Percentiles rank a stretch among this genome's conserved stretches.
phyloP scores from a whole-genome alignment of 2,329 filamentous ascomycete genomes.

The Aspergillus aculeatus region DNA sequence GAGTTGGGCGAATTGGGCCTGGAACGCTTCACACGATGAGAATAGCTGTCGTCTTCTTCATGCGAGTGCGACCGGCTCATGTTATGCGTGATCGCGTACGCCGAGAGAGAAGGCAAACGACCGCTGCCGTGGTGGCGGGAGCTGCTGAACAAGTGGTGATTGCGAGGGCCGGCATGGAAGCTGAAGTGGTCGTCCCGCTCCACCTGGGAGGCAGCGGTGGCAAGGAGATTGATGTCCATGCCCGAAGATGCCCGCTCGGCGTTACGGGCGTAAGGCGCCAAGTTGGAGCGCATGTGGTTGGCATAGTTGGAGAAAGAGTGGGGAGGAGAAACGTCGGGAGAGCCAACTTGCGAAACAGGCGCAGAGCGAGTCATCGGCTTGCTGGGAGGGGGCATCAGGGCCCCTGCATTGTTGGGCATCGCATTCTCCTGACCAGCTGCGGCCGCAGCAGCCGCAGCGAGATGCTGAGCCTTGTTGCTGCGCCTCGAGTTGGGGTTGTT shows the following conservation, averaged over 20 bases:
- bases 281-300: constrained; percentile 56
- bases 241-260: constrained; percentile 50
- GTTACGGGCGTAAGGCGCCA: constrained; percentile 54
- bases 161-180: constrained; percentile 45
- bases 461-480: constrained; percentile 76
- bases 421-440: constrained; percentile 53
- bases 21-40: constrained; percentile 77
- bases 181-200: constrained; percentile 59
- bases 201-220: constrained; percentile 67
- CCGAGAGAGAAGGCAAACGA: constrained; percentile 72
- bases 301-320: constrained; percentile 72
- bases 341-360: constrained; percentile 78
- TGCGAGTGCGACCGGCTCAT: constrained; percentile 89
- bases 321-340: constrained; percentile 94
- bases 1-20: constrained; percentile 92
- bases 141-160: constrained; percentile 45
- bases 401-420: constrained; percentile 47
- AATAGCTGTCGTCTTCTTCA: constrained; percentile 72
- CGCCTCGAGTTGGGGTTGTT: constrained; percentile 96
- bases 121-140: constrained; percentile 49
- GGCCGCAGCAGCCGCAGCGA: constrained; percentile 59
- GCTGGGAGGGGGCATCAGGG: constrained; percentile 76
- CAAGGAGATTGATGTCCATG: constrained; percentile 66
- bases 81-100: constrained; percentile 72
- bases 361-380: constrained; percentile 84